Base-by-base conservation (phyloP, 1,139 yeast genomes). In the Diutina pseudorugosa region DNA sequence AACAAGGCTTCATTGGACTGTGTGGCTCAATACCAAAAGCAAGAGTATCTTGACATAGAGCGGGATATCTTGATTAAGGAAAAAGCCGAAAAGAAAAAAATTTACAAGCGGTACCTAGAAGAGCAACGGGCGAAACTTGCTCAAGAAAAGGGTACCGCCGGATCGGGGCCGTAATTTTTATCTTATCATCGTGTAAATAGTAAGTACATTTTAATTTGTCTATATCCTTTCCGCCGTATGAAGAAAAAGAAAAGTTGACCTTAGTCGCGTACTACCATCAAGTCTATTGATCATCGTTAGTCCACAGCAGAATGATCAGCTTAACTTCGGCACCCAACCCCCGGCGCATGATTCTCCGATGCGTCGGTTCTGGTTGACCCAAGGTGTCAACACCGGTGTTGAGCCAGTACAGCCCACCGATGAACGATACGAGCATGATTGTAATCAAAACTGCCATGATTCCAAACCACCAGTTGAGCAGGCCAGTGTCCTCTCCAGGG, bases 11-110 rank as follows among this genome's bases (percentile, higher is more conserved):
- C 71, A 49, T 54, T 65, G 56, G 71, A 58, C 4, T 90, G 97
- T 67, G 83, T 90, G 25, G 73, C 78, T n/a, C 69, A 73, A 51
- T 83, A 80, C 58, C 89, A 84, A 68, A 80, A 80, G 51, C 74
- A 80, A 55, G 79, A 83, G 59, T 86, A 78, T 59, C 76, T 86
- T 59, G 95, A 86, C 63, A 74, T 72, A 51, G 88, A 86, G 64
- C 74, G 94, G 57, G 91, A 85, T 60, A 67, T 76, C 55, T 71
- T 80, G 60, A 79, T 86, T 51, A 65, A 74, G 54, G 80, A 78
- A 57, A 84, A 83, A 67, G 52, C 52, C 51, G 51, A 55, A 45
- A 56, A 56, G 54, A 57, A 55, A 48, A 55, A 54, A 54, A 51
- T 55, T 6, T 58, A 56, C 48, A 49, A 56, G 25, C 30, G 49